Base-by-base conservation (phyloP, 2,329 filamentous ascomycete species). In the Fusarium sp. region DNA sequence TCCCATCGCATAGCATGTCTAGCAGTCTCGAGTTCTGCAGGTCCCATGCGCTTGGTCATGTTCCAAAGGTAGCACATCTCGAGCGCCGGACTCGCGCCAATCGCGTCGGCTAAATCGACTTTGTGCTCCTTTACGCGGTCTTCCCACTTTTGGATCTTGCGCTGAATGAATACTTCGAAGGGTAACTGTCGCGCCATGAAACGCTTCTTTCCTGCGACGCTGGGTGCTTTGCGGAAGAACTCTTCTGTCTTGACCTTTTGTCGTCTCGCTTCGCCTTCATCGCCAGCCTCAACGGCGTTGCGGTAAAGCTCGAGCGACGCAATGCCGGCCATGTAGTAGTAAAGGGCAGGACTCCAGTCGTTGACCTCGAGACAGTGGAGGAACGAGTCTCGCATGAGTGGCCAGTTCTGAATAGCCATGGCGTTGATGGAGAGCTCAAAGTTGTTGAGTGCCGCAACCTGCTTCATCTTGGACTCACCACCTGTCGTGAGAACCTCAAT, bases 51-150 rank as follows among this genome's bases (percentile, higher is more conserved):
- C 82, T 94, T 96, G 76, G 90, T 91, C 1, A 95, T 96, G 79
- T 94, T 95, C 95, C 95, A 98, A 77, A 98, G 91, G 81, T 96
- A 97, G 14, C 93, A 92, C 93, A 98, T 97, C 85, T 98, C 97
- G 78, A 95, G 90, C 1, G 94, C 86, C 0, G 97, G 97, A 69
- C 92, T 93, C 4, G 94, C 87, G 0, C 95, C 95, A 10, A 97
- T 87, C 0, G 93, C 95, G 76, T 98, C 96, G 2, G 93, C 89
- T 4, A 98, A 86, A 57, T 92, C 89, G 35, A 94, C 83, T 2
- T 88, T 86, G 82, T 91, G 89, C 54, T 89, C 86, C 79, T 92
- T 92, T 5, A 93, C 91, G 25, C 95, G 88, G 33, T 91, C 90
- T 78, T 97, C 93, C 95, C 95, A 98, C 82, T 97, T 98, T 64